Evolutionary conservation across 78 protist species (phyloP), one percentile per base, ranked within the genome.

Genomic region (Chrysochromulina tobinii): DNA sequence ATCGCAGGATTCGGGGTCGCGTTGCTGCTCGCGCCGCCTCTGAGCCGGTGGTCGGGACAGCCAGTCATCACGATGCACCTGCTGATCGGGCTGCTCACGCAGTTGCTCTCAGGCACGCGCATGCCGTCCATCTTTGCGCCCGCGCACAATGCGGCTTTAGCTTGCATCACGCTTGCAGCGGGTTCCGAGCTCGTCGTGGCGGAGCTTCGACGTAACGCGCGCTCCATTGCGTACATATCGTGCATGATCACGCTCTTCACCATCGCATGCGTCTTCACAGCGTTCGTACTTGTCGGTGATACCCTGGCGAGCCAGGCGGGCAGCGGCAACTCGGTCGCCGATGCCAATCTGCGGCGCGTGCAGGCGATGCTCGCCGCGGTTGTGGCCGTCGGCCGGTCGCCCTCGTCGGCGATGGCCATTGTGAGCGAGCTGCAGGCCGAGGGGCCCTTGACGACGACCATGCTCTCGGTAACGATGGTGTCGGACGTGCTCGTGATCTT

Each of bases 171-270:
- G 23, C 9, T 75, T 23, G 83, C 83, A 11, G 83, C 83, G 4
- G 83, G 83, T 15, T 75, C 83, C 20, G 83, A 75, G 57, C 83
- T 75, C 21, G 83, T 75, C n/a, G 57, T 75, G 25, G 83, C 54
- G 27, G 12, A 50, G 38, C 83, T 75, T 54, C 15, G 83, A 25
- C 12, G 25, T 21, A 2, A 75, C 57, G 3, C 57, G n/a, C 11
- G 57, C 27, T 7, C 83, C 58, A 75, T 75, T 57, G 18, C 27
- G 23, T 11, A 21, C 11, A 7, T 75, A 17, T 5, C 57, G 27
- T 8, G 15, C 25, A 17, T 11, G 38, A 12, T 50, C 79, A 38
- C 79, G 51, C 50, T 69, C 79, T 11, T 7, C 79, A 3, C 79
- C 79, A 3, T 69, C 51, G 79, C 15, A 9, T 64, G 15, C 20